Percentiles rank a stretch among this genome's conserved stretches.
phyloP scores from a whole-genome alignment of 2,329 filamentous ascomycete genomes.

The Epichloe aotearoae region DNA sequence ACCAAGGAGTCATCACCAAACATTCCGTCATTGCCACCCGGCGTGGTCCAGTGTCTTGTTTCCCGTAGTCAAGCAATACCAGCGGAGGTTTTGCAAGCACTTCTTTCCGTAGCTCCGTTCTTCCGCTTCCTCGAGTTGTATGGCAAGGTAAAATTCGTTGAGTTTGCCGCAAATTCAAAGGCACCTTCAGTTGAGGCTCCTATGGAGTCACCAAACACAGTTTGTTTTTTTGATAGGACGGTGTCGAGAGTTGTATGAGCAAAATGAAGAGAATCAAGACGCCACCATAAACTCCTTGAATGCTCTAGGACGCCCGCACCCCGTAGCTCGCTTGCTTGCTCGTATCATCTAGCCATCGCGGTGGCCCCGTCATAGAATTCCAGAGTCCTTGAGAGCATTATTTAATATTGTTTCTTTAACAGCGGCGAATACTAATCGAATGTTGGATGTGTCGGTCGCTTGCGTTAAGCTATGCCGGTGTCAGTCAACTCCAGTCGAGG shows the following conservation, averaged over 20 bases:
- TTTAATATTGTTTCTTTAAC: conserved; percentile 98
- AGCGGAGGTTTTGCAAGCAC: background rate
- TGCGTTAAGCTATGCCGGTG: conserved; percentile 63
- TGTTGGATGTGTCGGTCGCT: conserved; percentile 97
- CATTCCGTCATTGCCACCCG: conserved; percentile 1
- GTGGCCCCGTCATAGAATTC: conserved; percentile 56
- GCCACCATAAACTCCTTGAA: conserved; percentile 8
- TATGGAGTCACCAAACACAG: background rate
- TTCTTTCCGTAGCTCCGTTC: background rate
- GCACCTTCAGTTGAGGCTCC: background rate
- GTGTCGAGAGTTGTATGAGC: background rate
- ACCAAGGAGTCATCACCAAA: conserved; percentile 3
- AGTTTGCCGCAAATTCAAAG: background rate
- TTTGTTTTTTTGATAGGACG: background rate
- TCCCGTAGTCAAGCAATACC: background rate
- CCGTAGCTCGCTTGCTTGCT: conserved; percentile 2
- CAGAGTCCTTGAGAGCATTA: conserved; percentile 95
- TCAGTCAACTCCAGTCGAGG: background rate
- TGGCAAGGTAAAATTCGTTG: too few relatives aligned
- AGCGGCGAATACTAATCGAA: conserved; percentile 91
- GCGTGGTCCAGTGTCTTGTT: background rate
- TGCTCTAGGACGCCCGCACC: conserved; percentile 12
- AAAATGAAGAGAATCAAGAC: background rate
- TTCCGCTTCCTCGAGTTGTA: background rate
- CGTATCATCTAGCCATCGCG: conserved; percentile 8